Conservation (phyloP, 1,284 basidiomycete genomes). For the Uromyces viciae-fabae region DNA sequence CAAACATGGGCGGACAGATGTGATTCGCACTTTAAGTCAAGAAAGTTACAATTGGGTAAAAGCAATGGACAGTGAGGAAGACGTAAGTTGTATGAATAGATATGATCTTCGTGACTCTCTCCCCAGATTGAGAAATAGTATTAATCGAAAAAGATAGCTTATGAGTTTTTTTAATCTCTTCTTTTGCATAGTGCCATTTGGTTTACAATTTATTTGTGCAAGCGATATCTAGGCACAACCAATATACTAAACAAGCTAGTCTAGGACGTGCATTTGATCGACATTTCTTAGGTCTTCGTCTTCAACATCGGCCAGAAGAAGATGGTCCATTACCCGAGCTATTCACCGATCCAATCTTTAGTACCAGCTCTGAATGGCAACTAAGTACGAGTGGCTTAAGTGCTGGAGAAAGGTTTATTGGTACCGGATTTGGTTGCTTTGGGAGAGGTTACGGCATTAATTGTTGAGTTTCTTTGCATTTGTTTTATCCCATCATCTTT, state of each 20-base stretch:
- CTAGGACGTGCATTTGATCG: conserved; percentile 84
- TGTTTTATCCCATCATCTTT: not conserved
- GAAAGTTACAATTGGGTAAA: conserved; percentile 78
- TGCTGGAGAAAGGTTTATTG: conserved; percentile 79
- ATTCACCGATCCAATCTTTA: conserved; percentile 67
- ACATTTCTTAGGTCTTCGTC: conserved; percentile 79
- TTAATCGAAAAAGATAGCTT: too few species aligned
- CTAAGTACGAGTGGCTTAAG: conserved; percentile 86
- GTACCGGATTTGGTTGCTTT: conserved; percentile 68
- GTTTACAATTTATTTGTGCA: conserved; percentile 63
- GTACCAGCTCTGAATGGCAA: conserved; percentile 77
- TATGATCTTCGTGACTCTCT: not conserved
- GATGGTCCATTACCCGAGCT: conserved; percentile 46
- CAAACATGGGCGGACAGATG: conserved; percentile 85
- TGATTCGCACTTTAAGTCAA: conserved; percentile 72
- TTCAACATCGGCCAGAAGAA: conserved; percentile 51
- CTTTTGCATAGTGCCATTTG: conserved; percentile 47
- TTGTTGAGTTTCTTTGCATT: conserved; percentile 62
- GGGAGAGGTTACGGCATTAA: conserved; percentile 84
- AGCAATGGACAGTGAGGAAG: conserved; percentile 64
- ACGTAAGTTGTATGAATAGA: conserved; percentile 55
- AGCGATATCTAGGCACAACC: conserved; percentile 71
- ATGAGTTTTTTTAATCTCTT: not conserved
- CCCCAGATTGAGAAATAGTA: too few species aligned
- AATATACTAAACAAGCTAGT: conserved; percentile 72